A percentile compares a stretch with the other conserved stretches of the same genome.
These are phyloP conservation scores for Suhomyces xylopsoci DNA, from an alignment of 805 yeast genomes.

Conservation along the genomic window DNA sequence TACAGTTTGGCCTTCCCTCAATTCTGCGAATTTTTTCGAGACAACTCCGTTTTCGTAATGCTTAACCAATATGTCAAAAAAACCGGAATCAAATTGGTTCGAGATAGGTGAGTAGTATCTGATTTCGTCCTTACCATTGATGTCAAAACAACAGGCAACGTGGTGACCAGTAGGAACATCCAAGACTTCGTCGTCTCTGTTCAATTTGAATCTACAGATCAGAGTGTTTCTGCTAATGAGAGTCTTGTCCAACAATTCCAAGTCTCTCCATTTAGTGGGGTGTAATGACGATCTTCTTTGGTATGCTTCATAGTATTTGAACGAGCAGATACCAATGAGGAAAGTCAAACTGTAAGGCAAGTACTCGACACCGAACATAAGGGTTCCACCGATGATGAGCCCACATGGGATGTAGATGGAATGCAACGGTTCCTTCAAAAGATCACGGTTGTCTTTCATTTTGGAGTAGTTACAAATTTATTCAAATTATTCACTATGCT, in stretches of 20 bases:
- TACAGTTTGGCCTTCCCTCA: conserved; percentile 63
- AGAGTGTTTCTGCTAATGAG: conserved; percentile 68
- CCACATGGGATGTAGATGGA: conserved; percentile 71
- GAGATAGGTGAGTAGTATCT: conserved; percentile 79
- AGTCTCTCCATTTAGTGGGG: conserved; percentile 54
- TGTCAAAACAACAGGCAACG: conserved; percentile 53
- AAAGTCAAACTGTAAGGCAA: conserved; percentile 44
- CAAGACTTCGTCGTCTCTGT: conserved; percentile 57
- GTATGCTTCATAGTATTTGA: conserved; percentile 39
- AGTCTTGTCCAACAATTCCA: conserved; percentile 73
- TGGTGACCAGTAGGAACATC: conserved; percentile 75
- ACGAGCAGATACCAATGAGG: conserved; percentile 31
- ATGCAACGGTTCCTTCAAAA: conserved; percentile 68
- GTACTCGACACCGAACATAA: conserved; percentile 49
- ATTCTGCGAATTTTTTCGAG: conserved; percentile 61
- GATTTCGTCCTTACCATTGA: conserved; percentile 51
- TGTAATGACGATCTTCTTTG: conserved; percentile 46
- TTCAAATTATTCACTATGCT: background rate
- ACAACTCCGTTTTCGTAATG: conserved; percentile 72
- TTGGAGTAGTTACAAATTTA: background rate
- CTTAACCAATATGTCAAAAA: conserved; percentile 73
- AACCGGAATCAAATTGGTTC: conserved; percentile 65
- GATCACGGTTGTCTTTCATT: conserved; percentile 45
- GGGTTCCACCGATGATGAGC: conserved; percentile 58
- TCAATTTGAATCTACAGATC: conserved; percentile 67